Evolutionary conservation across 2,329 filamentous ascomycete genomes (phyloP).

Genomic region (Trichoderma sp.): DNA sequence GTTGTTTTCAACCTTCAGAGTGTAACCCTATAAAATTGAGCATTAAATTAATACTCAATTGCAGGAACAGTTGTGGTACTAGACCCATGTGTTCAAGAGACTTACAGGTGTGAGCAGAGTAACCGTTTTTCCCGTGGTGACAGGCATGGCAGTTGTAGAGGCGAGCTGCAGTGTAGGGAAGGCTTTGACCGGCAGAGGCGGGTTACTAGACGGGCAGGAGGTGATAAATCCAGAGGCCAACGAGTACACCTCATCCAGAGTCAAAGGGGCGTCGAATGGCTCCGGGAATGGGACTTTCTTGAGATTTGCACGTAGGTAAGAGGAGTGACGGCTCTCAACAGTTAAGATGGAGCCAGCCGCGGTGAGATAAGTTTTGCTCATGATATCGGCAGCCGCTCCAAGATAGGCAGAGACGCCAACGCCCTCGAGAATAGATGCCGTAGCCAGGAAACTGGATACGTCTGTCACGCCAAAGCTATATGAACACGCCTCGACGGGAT

Average conservation of each 20-base stretch:
- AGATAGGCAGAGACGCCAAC: constrained; percentile 67
- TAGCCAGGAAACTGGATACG: constrained; percentile 61
- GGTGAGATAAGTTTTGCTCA: constrained; percentile 59
- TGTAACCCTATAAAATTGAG: background rate
- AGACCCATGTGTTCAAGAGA: background rate
- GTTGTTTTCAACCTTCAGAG: constrained; percentile 21
- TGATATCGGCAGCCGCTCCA: constrained; percentile 64
- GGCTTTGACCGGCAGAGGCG: constrained; percentile 61
- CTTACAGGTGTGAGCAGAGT: constrained; percentile 35
- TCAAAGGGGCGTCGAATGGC: constrained; percentile 63
- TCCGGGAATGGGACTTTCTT: constrained; percentile 58
- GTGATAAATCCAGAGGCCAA: constrained; percentile 67
- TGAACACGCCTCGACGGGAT: constrained; percentile 56
- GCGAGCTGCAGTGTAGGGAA: constrained; percentile 55
- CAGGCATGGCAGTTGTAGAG: constrained; percentile 16
- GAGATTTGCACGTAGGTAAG: constrained; percentile 59
- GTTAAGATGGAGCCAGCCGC: constrained; percentile 66
- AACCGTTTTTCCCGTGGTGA: constrained; percentile 36
- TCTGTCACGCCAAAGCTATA: constrained; percentile 65
- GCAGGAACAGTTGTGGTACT: background rate
- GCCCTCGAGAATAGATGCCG: constrained; percentile 67
- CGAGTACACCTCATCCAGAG: constrained; percentile 63
- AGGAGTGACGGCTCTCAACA: constrained; percentile 66
- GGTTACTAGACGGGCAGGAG: constrained; percentile 59
- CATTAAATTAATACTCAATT: background rate